phyloP scores from a whole-genome alignment of 805 yeast species.

The Metschnikowia santaceciliae region DNA sequence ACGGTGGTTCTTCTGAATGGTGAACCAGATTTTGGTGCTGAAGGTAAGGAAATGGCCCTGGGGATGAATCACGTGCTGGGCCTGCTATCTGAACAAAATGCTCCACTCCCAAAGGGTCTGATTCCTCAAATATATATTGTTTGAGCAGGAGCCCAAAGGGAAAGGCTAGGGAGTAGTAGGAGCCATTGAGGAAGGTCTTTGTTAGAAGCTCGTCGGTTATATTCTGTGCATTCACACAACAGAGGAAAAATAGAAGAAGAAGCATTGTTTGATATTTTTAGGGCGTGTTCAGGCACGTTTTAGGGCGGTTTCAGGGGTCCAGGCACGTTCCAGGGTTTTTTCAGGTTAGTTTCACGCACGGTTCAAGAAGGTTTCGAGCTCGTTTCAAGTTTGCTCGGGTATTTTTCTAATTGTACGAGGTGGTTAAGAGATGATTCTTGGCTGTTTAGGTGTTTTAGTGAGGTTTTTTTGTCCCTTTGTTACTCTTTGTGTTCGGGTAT shows the following conservation, averaged over 20 bases:
- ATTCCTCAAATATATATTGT: constrained; percentile 19
- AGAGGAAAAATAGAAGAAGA: neutral
- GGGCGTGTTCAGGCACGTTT: neutral
- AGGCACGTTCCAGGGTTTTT: neutral
- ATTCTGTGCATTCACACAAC: neutral
- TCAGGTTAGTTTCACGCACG: neutral
- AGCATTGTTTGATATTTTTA: neutral
- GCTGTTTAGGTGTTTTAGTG: neutral
- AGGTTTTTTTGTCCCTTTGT: neutral
- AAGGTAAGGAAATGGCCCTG: too few relatives aligned
- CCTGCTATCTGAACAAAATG: neutral
- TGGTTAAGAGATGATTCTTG: too few relatives aligned
- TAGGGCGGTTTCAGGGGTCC: neutral
- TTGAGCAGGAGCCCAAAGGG: constrained; percentile 34
- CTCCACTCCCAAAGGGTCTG: neutral
- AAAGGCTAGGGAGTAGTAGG: constrained; percentile 28
- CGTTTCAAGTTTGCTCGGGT: too few relatives aligned
- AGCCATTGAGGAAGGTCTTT: constrained; percentile 13
- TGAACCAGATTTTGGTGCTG: neutral
- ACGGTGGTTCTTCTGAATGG: neutral
- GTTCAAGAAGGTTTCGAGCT: too few relatives aligned
- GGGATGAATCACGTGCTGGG: neutral
- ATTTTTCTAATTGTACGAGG: too few relatives aligned
- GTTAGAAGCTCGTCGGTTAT: neutral
- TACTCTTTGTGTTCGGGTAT: neutral